Conservation (phyloP, 2,329 filamentous ascomycete genomes). For the Stenocarpella maydis region DNA sequence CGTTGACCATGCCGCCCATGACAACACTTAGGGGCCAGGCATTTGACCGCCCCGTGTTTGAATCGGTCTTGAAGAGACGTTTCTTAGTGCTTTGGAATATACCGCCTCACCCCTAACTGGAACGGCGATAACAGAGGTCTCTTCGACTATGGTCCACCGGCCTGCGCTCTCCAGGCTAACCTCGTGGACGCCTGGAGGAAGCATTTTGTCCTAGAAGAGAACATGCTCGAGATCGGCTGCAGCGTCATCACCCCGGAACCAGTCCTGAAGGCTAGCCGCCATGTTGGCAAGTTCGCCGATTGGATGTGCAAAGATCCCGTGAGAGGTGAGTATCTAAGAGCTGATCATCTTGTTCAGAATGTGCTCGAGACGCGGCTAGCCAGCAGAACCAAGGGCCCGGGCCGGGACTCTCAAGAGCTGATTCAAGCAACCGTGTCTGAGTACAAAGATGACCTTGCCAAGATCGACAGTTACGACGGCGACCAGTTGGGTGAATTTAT, state of each 20-base stretch:
- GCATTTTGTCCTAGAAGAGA: constrained; percentile 91
- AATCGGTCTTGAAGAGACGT: constrained; percentile 60
- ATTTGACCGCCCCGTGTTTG: not conserved
- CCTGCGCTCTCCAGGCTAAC: constrained; percentile 85
- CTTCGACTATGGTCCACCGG: constrained; percentile 92
- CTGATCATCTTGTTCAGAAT: constrained; percentile 96
- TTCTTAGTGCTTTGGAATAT: constrained; percentile 92
- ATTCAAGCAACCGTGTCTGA: constrained; percentile 86
- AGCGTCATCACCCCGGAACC: constrained; percentile 92
- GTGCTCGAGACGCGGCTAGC: constrained; percentile 83
- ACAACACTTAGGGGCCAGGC: not conserved
- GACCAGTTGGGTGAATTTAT: constrained; percentile 87
- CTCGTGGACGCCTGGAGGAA: constrained; percentile 91
- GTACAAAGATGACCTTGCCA: constrained; percentile 90
- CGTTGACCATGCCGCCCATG: not conserved
- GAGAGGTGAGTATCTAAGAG: constrained; percentile 94
- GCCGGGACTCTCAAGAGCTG: constrained; percentile 80
- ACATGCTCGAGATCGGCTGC: constrained; percentile 95
- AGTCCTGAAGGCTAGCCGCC: constrained; percentile 92
- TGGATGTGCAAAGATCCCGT: constrained; percentile 99
- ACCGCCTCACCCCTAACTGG: constrained; percentile 72
- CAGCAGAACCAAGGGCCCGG: constrained; percentile 80
- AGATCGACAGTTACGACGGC: constrained; percentile 94
- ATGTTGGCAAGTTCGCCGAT: constrained; percentile 97
- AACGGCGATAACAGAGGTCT: constrained; percentile 66